phyloP scores from a whole-genome alignment of 805 yeast genomes.

The Zygoascus tannicola region DNA sequence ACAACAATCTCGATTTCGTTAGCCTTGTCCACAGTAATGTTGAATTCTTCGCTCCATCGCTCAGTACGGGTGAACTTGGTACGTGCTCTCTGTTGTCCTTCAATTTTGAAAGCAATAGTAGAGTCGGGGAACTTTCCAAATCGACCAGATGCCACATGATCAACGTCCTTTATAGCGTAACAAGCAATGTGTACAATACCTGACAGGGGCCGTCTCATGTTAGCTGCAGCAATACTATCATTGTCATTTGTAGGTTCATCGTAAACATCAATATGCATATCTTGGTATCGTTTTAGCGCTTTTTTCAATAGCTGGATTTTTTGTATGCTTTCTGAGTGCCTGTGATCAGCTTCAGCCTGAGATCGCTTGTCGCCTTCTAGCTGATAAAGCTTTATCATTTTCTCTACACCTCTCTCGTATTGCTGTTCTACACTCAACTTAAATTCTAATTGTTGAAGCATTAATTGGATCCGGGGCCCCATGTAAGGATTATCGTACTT shows the following conservation, averaged over 20 bases:
- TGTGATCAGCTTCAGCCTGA: slow-evolving; percentile 82
- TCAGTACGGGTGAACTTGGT: slow-evolving; percentile 70
- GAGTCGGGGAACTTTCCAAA: slow-evolving; percentile 74
- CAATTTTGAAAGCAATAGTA: slow-evolving; percentile 67
- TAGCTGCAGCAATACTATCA: slow-evolving; percentile 56
- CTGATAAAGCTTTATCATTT: slow-evolving; percentile 74
- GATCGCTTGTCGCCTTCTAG: slow-evolving; percentile 85
- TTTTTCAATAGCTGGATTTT: slow-evolving; percentile 76
- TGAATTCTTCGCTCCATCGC: slow-evolving; percentile 75
- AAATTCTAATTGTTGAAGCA: slow-evolving; percentile 91
- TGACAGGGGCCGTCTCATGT: slow-evolving; percentile 70
- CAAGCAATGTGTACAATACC: slow-evolving; percentile 72
- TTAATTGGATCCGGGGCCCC: slow-evolving; percentile 88
- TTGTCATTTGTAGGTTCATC: slow-evolving; percentile 37
- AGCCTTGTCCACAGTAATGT: slow-evolving; percentile 76
- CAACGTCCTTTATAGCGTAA: slow-evolving; percentile 76
- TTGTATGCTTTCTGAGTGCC: slow-evolving; percentile 73
- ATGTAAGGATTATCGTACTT: slow-evolving; percentile 91
- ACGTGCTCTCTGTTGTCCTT: slow-evolving; percentile 73
- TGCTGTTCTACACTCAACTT: slow-evolving; percentile 91
- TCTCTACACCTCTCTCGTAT: slow-evolving; percentile 86
- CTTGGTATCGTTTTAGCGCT: slow-evolving; percentile 79
- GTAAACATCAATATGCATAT: slow-evolving; percentile 62
- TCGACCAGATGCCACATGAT: slow-evolving; percentile 81
- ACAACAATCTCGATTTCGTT: slow-evolving; percentile 86